Conservation (phyloP, 225 moss, liverwort and hornwort genomes). For the Anthoceros angustus region DNA sequence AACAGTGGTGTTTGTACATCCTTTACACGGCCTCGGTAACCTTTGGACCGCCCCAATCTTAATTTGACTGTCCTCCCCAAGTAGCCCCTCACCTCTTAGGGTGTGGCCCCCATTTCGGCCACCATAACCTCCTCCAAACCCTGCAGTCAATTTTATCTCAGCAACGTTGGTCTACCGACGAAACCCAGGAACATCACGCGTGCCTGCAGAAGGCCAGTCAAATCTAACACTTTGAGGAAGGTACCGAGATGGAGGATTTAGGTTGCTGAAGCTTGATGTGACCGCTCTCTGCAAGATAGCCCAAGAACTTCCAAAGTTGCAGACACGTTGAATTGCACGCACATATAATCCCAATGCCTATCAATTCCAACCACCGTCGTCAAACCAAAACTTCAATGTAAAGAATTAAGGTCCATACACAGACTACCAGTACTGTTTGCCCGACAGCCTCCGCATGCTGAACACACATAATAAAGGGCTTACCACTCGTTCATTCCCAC, state of each 20-base stretch:
- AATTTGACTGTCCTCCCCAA: conserved; percentile 96
- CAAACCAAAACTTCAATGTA: too few species aligned
- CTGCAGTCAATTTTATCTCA: background rate
- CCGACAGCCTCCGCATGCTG: background rate
- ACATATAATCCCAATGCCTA: background rate
- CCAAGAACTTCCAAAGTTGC: too few species aligned
- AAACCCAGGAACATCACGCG: background rate
- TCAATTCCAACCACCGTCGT: background rate
- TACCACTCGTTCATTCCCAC: conserved; percentile 50
- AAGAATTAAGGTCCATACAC: background rate
- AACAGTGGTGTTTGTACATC: conserved; percentile 79
- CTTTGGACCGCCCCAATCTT: conserved; percentile 75
- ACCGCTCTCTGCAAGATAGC: conserved; percentile 23
- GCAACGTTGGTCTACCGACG: too few species aligned
- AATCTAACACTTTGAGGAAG: conserved; percentile 37
- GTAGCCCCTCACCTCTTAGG: conserved; percentile 72
- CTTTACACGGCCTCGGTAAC: conserved; percentile 90
- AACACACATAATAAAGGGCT: conserved; percentile 3
- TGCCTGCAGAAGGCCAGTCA: background rate
- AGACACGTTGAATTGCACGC: too few species aligned
- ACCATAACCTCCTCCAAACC: conserved; percentile 66
- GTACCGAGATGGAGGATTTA: conserved; percentile 44
- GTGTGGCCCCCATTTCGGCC: conserved; percentile 30
- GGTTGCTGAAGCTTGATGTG: conserved; percentile 24
- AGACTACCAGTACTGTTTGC: background rate